Conservation (phyloP, 2,329 filamentous ascomycete species). For the Sporothrix luriei region DNA sequence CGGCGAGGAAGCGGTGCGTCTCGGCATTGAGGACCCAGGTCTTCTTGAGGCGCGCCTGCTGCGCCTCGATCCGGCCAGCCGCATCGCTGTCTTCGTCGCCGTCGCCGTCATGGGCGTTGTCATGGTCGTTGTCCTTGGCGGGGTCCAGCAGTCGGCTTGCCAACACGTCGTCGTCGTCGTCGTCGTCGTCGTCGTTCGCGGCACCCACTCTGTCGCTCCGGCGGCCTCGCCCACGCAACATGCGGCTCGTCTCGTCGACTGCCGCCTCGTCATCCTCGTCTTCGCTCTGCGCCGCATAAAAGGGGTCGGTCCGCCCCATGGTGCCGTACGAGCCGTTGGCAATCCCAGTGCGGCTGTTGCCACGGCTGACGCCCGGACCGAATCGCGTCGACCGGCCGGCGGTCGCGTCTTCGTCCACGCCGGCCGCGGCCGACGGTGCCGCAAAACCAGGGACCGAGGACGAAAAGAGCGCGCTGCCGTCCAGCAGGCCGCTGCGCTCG, state of each 20-base stretch:
- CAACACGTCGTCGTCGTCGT: slow-evolving; percentile 30
- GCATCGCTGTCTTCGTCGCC: slow-evolving; percentile 39
- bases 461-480: slow-evolving; percentile 72
- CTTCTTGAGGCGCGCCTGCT: slow-evolving; percentile 60
- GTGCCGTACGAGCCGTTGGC: slow-evolving; percentile 33
- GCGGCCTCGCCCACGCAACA: slow-evolving; percentile 12
- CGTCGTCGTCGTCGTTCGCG: background rate
- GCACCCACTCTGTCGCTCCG: background rate
- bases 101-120: too few species aligned
- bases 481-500: slow-evolving; percentile 82
- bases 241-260: slow-evolving; percentile 27
- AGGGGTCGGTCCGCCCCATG: slow-evolving; percentile 32
- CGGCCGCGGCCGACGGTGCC: background rate
- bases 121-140: slow-evolving; percentile 34
- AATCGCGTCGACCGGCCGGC: slow-evolving; percentile 30
- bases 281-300: slow-evolving; percentile 27
- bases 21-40: slow-evolving; percentile 94
- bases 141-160: slow-evolving; percentile 34
- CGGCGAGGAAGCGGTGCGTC: slow-evolving; percentile 78
- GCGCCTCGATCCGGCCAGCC: slow-evolving; percentile 44
- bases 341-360: slow-evolving; percentile 20
- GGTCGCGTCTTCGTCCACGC: background rate
- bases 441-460: slow-evolving; percentile 48
- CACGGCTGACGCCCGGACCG: slow-evolving; percentile 30
- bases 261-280: slow-evolving; percentile 30